These are phyloP conservation scores for Saccharomycopsis sp. DNA, from an alignment of 805 yeast genomes.

Conservation along the genomic window DNA sequence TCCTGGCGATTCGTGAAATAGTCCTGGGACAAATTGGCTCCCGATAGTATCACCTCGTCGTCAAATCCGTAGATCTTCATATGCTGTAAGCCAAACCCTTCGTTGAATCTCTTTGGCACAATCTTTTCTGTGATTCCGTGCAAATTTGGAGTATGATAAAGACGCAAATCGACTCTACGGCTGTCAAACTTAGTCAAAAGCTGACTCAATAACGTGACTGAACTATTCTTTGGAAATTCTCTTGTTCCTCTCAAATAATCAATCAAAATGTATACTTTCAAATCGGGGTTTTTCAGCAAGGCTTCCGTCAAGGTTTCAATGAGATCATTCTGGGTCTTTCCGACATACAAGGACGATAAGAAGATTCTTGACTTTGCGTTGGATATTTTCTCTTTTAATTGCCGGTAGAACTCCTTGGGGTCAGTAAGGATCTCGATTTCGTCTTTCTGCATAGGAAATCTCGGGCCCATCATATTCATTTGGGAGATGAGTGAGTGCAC, in stretches of 20 bases:
- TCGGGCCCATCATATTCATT: slow-evolving; percentile 58
- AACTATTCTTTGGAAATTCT: slow-evolving; percentile 73
- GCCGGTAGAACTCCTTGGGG: slow-evolving; percentile 69
- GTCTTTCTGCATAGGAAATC: slow-evolving; percentile 50
- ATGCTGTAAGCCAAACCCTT: slow-evolving; percentile 89
- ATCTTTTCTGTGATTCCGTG: slow-evolving; percentile 56
- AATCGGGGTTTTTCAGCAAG: slow-evolving; percentile 46
- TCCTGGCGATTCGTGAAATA: slow-evolving; percentile 95
- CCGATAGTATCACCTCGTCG: slow-evolving; percentile 77
- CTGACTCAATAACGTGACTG: slow-evolving; percentile 68
- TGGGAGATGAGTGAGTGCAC: slow-evolving; percentile 40
- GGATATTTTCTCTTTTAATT: slow-evolving; percentile 55
- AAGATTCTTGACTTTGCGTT: slow-evolving; percentile 63
- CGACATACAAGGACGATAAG: slow-evolving; percentile 80
- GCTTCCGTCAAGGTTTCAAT: slow-evolving; percentile 58
- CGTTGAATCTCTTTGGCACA: slow-evolving; percentile 81
- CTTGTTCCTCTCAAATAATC: slow-evolving; percentile 92
- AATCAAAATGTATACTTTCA: slow-evolving; percentile 66
- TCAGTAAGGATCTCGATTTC: slow-evolving; percentile 55
- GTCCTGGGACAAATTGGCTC: slow-evolving; percentile 88
- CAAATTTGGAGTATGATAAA: slow-evolving; percentile 87
- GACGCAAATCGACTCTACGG: slow-evolving; percentile 63
- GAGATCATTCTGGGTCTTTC: slow-evolving; percentile 74
- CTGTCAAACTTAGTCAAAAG: slow-evolving; percentile 53
- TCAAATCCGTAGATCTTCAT: slow-evolving; percentile 97